Conservation (phyloP, 2,329 filamentous ascomycete species). For the Penicillium fuscoglaucum region DNA sequence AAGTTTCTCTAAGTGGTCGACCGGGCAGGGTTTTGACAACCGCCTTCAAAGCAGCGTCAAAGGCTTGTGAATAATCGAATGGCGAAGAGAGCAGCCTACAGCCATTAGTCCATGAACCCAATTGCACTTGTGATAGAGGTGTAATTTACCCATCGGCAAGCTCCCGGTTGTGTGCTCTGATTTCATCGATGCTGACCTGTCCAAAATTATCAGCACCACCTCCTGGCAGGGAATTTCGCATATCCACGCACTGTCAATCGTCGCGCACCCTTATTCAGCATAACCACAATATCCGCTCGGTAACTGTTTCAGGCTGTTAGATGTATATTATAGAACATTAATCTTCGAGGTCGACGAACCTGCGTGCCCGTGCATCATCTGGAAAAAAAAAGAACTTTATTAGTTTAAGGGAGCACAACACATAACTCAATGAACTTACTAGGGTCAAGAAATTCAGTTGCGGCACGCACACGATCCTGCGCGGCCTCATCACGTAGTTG, state of each 20-base stretch:
- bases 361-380: slow-evolving; percentile 60
- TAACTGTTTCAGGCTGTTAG: slow-evolving; percentile 63
- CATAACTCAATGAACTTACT: slow-evolving; percentile 56
- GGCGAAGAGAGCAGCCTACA: slow-evolving; percentile 72
- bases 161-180: slow-evolving; percentile 81
- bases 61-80: slow-evolving; percentile 84
- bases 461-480: slow-evolving; percentile 78
- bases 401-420: slow-evolving; percentile 6
- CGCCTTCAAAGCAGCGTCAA: slow-evolving; percentile 86
- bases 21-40: slow-evolving; percentile 78
- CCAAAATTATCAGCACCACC: slow-evolving; percentile 17
- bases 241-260: slow-evolving; percentile 53
- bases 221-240: background rate
- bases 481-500: slow-evolving; percentile 82
- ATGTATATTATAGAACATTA: background rate
- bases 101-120: slow-evolving; percentile 17
- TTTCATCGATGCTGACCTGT: slow-evolving; percentile 80
- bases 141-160: slow-evolving; percentile 65
- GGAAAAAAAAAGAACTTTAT: slow-evolving; percentile 19
- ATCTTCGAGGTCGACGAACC: slow-evolving; percentile 37
- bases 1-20: slow-evolving; percentile 71
- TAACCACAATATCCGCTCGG: slow-evolving; percentile 80
- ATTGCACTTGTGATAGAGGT: background rate
- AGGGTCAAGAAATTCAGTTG: slow-evolving; percentile 92
- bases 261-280: slow-evolving; percentile 63